Percentiles rank a stretch among this genome's conserved stretches.
phyloP scores from a whole-genome alignment of 2,329 filamentous ascomycete genomes.

The Arthrobotrys sinensis region DNA sequence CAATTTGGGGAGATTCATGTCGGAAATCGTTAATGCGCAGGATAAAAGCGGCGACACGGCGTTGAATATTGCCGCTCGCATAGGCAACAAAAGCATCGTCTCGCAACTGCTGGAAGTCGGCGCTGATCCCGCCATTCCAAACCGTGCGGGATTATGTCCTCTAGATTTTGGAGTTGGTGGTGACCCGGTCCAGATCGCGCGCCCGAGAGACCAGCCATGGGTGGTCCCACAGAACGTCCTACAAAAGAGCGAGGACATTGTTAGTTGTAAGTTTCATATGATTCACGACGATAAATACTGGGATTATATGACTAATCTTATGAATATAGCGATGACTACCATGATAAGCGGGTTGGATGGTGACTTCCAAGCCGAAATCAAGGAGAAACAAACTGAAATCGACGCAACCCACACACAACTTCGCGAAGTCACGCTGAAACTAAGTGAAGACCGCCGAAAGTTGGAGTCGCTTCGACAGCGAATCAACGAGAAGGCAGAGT shows the following conservation, averaged over 20 bases:
- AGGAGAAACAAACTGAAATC: conserved; percentile 85
- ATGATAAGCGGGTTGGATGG: conserved; percentile 84
- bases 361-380: conserved; percentile 84
- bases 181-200: conserved; percentile 71
- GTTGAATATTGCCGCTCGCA: conserved; percentile 90
- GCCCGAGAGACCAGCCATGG: conserved; percentile 67
- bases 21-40: conserved; percentile 94
- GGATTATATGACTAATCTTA: conserved; percentile 65
- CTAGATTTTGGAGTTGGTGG: conserved; percentile 94
- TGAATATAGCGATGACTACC: conserved; percentile 79
- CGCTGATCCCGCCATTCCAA: conserved; percentile 91
- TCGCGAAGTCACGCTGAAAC: conserved; percentile 82
- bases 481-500: conserved; percentile 76
- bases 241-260: conserved; percentile 85
- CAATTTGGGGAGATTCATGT: conserved; percentile 92
- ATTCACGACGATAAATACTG: neutral
- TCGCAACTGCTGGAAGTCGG: conserved; percentile 96
- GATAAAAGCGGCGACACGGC: conserved; percentile 96
- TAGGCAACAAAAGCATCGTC: conserved; percentile 93
- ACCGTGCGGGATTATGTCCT: conserved; percentile 88
- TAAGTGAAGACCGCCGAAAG: conserved; percentile 82
- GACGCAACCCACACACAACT: conserved; percentile 86
- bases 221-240: conserved; percentile 73
- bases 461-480: conserved; percentile 79
- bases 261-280: conserved; percentile 77